These are phyloP conservation scores for Kluyveromyces aestuarii DNA, from an alignment of 805 yeast genomes.

Conservation along the genomic window DNA sequence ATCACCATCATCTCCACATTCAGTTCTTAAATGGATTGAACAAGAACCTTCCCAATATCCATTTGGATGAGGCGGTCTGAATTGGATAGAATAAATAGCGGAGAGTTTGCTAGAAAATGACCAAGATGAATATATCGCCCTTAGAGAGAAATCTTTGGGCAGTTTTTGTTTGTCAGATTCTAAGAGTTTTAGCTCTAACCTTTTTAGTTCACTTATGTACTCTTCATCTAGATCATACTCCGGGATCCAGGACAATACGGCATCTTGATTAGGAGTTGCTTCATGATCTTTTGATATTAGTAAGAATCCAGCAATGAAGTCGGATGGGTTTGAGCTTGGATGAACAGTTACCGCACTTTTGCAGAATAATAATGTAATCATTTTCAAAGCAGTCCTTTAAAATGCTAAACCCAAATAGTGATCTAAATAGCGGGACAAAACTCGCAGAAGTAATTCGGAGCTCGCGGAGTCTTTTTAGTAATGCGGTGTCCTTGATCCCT, in stretches of 20 bases:
- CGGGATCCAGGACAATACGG: slow-evolving; percentile 20
- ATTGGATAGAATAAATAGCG: slow-evolving; percentile 68
- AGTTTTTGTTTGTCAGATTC: slow-evolving; percentile 35
- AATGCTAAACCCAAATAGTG: background rate
- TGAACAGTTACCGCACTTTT: slow-evolving; percentile 78
- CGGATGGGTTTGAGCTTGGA: slow-evolving; percentile 62
- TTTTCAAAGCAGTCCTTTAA: background rate
- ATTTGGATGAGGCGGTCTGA: slow-evolving; percentile 63
- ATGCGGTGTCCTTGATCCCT: background rate
- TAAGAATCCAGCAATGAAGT: slow-evolving; percentile 74
- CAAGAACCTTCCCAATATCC: slow-evolving; percentile 94
- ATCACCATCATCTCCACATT: slow-evolving; percentile 38
- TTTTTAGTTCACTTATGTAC: slow-evolving; percentile 12
- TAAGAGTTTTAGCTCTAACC: slow-evolving; percentile 31
- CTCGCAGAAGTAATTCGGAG: too few species aligned
- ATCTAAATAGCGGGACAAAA: background rate
- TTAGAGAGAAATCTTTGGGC: slow-evolving; percentile 5
- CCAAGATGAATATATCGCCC: slow-evolving; percentile 35
- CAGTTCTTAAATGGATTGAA: slow-evolving; percentile 51
- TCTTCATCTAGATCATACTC: slow-evolving; percentile 8
- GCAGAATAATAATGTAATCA: slow-evolving; percentile 27
- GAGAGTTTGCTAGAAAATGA: slow-evolving; percentile 55
- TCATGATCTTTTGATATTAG: slow-evolving; percentile 45
- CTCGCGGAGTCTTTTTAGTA: too few species aligned
- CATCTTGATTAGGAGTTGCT: slow-evolving; percentile 33